These are phyloP conservation scores for Rubroboletus pulcherrimus DNA, from an alignment of 768 basidiomycete genomes.

Conservation along the genomic window DNA sequence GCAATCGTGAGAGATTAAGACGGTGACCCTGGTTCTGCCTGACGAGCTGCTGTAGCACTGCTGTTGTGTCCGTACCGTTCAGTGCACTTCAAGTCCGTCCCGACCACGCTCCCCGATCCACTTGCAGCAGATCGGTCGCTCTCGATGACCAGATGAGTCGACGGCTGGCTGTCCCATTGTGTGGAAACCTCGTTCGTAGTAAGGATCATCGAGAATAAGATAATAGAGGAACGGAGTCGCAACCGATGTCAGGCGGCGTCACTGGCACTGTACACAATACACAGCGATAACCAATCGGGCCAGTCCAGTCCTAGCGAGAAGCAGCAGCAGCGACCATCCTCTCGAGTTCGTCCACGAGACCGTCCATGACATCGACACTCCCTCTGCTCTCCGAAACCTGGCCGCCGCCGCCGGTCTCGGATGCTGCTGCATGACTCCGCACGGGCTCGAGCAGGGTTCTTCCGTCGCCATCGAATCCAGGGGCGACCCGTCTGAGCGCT, in stretches of 20 bases:
- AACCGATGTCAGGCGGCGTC: too few relatives aligned
- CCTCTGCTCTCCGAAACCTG: background rate
- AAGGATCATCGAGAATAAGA: background rate
- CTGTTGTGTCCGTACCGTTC: too few relatives aligned
- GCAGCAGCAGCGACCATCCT: conserved; percentile 42
- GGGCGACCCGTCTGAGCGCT: conserved; percentile 72
- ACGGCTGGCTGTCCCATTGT: too few relatives aligned
- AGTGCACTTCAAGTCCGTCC: too few relatives aligned
- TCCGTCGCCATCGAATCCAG: conserved; percentile 73
- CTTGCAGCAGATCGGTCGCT: too few relatives aligned
- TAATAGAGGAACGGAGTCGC: too few relatives aligned
- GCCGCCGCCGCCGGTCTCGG: background rate
- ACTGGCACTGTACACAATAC: background rate
- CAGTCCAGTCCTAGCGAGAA: background rate
- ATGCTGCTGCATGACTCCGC: conserved; percentile 3
- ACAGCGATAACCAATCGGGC: background rate
- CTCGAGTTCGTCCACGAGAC: conserved; percentile 77
- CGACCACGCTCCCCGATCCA: too few relatives aligned
- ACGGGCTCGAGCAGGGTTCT: conserved; percentile 43
- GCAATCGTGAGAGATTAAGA: too few relatives aligned
- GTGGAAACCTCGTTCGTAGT: background rate
- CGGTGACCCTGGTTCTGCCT: too few relatives aligned
- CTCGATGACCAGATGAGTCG: too few relatives aligned
- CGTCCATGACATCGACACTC: conserved; percentile 67
- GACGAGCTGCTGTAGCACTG: too few relatives aligned